These are phyloP conservation scores for Incumbomyces delicatus DNA, from an alignment of 2,329 filamentous ascomycete species.

Conservation along the genomic window DNA sequence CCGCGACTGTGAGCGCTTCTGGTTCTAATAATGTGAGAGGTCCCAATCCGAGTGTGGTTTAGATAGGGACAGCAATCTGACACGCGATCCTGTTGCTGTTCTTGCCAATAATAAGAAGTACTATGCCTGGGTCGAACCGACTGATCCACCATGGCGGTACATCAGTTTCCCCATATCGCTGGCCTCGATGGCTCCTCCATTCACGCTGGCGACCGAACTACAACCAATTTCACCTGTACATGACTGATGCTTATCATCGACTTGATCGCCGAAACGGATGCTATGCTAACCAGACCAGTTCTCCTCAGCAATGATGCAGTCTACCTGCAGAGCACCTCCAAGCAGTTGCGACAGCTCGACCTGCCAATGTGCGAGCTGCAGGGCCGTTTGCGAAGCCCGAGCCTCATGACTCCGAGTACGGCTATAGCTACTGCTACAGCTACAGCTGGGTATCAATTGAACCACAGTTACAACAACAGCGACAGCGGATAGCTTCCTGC, in stretches of 20 bases:
- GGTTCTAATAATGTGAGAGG: no score
- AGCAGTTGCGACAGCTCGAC: not conserved
- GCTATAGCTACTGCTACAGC: no score
- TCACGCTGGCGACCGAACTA: not conserved
- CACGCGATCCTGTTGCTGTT: no score
- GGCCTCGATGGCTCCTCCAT: not conserved
- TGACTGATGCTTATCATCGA: not conserved
- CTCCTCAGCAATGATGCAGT: not conserved
- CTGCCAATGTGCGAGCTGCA: not conserved
- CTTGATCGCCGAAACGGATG: not conserved
- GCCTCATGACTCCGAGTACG: not conserved
- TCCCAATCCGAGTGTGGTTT: no score
- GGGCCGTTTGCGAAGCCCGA: not conserved
- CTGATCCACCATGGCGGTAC: slow-evolving; percentile 1
- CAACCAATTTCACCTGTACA: not conserved
- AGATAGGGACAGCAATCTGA: no score
- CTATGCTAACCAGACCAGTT: not conserved
- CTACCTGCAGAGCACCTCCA: not conserved
- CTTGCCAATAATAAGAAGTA: no score
- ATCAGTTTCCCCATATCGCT: not conserved
- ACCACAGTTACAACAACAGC: not conserved
- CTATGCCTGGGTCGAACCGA: no score
- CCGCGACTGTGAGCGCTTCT: no score
- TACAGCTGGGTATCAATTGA: not conserved
- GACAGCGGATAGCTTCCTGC: not conserved